phyloP scores from a whole-genome alignment of 108 stramenopile genomes.

The Fistulifera pelliculosa region DNA sequence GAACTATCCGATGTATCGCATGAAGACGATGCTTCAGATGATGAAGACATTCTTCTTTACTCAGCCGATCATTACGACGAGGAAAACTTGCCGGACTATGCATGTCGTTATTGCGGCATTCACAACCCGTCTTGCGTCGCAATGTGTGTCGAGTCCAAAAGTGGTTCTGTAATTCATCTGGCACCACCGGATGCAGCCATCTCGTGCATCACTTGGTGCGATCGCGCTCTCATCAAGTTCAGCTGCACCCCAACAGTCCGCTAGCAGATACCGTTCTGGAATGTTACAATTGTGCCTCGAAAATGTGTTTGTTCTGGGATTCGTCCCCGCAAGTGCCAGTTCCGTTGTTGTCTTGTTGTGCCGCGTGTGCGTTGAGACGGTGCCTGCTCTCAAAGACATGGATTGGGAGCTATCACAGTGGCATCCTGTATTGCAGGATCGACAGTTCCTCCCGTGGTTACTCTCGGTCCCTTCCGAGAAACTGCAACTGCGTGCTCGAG shows the following conservation, averaged over 20 bases:
- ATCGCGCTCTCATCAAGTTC: conserved; percentile 64
- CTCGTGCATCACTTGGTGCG: conserved; percentile 93
- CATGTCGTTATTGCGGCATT: conserved; percentile 95
- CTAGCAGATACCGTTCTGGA: conserved; percentile 92
- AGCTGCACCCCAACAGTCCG: conserved; percentile 84
- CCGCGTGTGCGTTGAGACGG: conserved; percentile 91
- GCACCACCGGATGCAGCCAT: conserved; percentile 79
- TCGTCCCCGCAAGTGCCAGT: conserved; percentile 81
- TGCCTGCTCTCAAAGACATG: conserved; percentile 93
- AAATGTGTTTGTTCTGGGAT: conserved; percentile 97
- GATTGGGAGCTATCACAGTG: conserved; percentile 95
- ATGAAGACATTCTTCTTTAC: conserved; percentile 16
- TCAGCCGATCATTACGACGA: conserved; percentile 72
- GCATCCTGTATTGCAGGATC: conserved; percentile 93
- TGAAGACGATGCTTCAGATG: conserved; percentile 40
- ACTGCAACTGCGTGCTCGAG: conserved; percentile 65
- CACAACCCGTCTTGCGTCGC: conserved; percentile 93
- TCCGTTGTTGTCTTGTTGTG: conserved; percentile 92
- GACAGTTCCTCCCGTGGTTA: conserved; percentile 90
- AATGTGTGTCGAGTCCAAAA: conserved; percentile 86
- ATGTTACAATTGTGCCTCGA: conserved; percentile 96
- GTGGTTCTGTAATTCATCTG: conserved; percentile 97
- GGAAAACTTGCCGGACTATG: conserved; percentile 70
- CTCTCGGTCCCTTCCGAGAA: conserved; percentile 76
- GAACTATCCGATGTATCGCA: conserved; percentile 32